Evolutionary conservation across 495 filamentous ascomycete genomes (phyloP).

Genomic region (Aspergillus sclerotioniger): DNA sequence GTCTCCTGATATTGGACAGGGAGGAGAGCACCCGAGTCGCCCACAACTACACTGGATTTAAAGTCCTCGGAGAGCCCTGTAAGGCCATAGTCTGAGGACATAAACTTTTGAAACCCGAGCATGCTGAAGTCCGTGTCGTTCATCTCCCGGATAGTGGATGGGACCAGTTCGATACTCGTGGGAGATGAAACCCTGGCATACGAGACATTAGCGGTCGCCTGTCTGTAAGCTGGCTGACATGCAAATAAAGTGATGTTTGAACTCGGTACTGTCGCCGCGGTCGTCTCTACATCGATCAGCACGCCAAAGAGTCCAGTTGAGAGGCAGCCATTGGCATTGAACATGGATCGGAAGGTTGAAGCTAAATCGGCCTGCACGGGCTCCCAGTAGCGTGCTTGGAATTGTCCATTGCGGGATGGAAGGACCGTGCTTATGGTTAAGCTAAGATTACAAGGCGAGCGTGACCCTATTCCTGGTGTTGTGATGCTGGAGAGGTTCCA

Average conservation of each 20-base stretch:
- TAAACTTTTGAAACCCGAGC: constrained; percentile 4
- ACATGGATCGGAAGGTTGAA: background rate
- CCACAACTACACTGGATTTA: too few relatives aligned
- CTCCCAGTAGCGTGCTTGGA: constrained; percentile 25
- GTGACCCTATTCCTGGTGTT: background rate
- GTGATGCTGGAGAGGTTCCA: constrained; percentile 1
- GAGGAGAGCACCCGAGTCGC: too few relatives aligned
- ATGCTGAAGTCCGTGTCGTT: constrained; percentile 3
- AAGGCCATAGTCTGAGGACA: constrained; percentile 1
- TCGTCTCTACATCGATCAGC: constrained; percentile 9
- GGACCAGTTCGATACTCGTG: too few relatives aligned
- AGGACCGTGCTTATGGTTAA: constrained; percentile 13
- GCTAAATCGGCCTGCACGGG: constrained; percentile 1
- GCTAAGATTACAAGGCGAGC: constrained; percentile 8
- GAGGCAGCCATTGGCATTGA: constrained; percentile 15
- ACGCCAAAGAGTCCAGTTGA: constrained; percentile 14
- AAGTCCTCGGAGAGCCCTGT: background rate
- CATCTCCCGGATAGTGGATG: background rate
- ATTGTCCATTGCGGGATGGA: background rate
- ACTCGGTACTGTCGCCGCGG: background rate
- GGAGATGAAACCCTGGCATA: too few relatives aligned
- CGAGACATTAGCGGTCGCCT: constrained; percentile 15
- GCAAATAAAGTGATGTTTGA: constrained; percentile 20
- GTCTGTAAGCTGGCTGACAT: constrained; percentile 15
- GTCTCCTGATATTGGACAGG: constrained; percentile 10